Conservation (phyloP, 768 basidiomycete species). For the Lentinula edodes region DNA sequence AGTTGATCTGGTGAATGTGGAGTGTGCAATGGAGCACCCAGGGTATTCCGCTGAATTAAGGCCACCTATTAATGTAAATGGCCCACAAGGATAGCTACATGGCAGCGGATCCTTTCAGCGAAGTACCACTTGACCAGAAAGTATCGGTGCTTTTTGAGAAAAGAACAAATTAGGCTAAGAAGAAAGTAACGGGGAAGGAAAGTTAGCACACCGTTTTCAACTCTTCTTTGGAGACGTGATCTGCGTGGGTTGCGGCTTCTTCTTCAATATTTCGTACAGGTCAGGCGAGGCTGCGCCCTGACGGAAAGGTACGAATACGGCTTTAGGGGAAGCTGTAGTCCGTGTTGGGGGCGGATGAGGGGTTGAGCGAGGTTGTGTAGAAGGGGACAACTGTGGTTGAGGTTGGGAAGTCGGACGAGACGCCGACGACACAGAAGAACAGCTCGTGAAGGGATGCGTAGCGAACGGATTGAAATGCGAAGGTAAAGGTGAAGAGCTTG, state of each 20-base stretch:
- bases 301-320: constrained; percentile 6
- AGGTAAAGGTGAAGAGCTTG: constrained; percentile 4
- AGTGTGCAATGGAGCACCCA: not conserved
- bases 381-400: not conserved
- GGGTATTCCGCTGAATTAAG: not conserved
- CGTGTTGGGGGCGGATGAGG: not conserved
- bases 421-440: not conserved
- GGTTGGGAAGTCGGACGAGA: not conserved
- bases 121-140: not conserved
- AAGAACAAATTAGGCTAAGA: not conserved
- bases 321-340: not conserved
- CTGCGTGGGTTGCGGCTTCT: constrained; percentile 5
- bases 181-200: not conserved
- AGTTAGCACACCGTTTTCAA: not conserved
- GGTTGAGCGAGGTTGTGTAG: not conserved
- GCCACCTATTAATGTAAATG: too few species aligned
- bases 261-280: constrained; percentile 7
- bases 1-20: not conserved
- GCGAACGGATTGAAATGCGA: constrained; percentile 5
- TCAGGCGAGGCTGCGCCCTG: constrained; percentile 8
- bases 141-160: not conserved
- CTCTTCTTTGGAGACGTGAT: not conserved
- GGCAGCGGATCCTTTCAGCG: not conserved
- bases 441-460: constrained; percentile 8
- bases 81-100: too few species aligned